These are phyloP conservation scores for Bruguiera gymnorhiza DNA, from an alignment of 345 rosid genomes.

Conservation along the genomic window DNA sequence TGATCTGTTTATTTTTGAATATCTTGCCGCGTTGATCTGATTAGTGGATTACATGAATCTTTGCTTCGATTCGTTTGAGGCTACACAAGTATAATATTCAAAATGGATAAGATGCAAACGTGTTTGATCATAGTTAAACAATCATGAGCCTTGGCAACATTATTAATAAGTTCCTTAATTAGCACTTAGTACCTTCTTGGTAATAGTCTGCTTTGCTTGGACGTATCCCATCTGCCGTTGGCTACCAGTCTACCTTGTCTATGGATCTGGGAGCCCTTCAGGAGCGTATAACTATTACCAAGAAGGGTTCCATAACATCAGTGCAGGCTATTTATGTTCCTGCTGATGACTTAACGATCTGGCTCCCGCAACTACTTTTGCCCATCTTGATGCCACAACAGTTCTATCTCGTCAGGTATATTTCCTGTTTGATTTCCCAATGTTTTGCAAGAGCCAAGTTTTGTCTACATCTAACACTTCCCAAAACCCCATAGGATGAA, in stretches of 20 bases:
- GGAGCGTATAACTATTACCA: slow-evolving; percentile 95
- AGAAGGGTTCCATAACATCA: slow-evolving; percentile 95
- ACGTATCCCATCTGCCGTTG: slow-evolving; percentile 98
- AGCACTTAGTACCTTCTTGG: too few relatives aligned
- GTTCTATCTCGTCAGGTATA: slow-evolving; percentile 88
- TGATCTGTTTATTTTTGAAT: not conserved
- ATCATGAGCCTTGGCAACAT: slow-evolving; percentile 96
- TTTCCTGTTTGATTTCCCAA: not conserved
- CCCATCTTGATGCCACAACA: slow-evolving; percentile 98
- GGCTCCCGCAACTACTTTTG: slow-evolving; percentile 94
- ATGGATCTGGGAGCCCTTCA: slow-evolving; percentile 98
- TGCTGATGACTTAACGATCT: slow-evolving; percentile 99
- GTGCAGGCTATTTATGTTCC: slow-evolving; percentile 98
- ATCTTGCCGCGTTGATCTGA: not conserved
- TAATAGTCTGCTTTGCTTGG: slow-evolving; percentile 95
- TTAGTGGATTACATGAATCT: not conserved
- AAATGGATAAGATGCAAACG: not conserved
- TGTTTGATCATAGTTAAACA: slow-evolving; percentile 11
- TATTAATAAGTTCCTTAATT: slow-evolving; percentile 32
- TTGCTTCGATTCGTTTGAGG: slow-evolving; percentile 39
- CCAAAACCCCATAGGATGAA: slow-evolving; percentile 22
- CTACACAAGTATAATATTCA: slow-evolving; percentile 8
- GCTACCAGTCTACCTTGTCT: slow-evolving; percentile 96
- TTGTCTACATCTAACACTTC: not conserved
- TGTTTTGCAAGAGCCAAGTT: not conserved